Base-by-base conservation (phyloP, 805 yeast species). In the Candida qinlingensis region DNA sequence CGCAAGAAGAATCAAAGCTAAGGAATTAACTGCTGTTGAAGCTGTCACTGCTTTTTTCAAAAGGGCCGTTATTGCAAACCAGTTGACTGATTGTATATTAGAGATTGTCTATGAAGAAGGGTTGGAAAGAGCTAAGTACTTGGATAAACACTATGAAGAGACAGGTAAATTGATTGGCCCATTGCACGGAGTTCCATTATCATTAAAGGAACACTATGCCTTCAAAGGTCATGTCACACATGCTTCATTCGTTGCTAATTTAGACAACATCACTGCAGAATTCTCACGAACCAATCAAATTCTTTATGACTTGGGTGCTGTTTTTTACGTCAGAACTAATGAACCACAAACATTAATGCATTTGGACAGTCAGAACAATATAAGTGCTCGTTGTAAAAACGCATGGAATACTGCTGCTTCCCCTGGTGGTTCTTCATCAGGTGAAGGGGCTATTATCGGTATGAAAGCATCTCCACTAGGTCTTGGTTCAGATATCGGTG, bases 331-430 rank as follows among this genome's bases (percentile, higher is more conserved):
- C 41, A 73, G 89, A 62, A 82, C 90, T 7, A 76, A 80, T 49
- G 79, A 82, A 62, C 89, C 89, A 5, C 88, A 82, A 61, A 71
- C 81, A 4, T 67, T 83, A 61, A 83, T 83, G 89, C 87, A 83
- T 56, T 66, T 80, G 59, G 85, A 81, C 61, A 76, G 86, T 27
- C 68, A 71, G 58, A 81, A 81, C 63, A 78, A 79, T 65, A 71
- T 83, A 58, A 73, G 70, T 40, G 87, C 87, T 6, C 69, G 79
- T 53, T 72, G 85, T 6, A 69, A 76, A 59, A 83, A 83, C 59
- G 78, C 86, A 1, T 66, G 69, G 64, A 83, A 83, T 55, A 69
- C 81, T 37, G 65, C 72, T 28, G 68, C 81, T 50, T 76, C 85
- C 19, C 73, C 85, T 3, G 88, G 89, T 53, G 89, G 89, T n/a